Evolutionary conservation across 306 rosid species (phyloP).

Genomic region (Vicia faba): DNA sequence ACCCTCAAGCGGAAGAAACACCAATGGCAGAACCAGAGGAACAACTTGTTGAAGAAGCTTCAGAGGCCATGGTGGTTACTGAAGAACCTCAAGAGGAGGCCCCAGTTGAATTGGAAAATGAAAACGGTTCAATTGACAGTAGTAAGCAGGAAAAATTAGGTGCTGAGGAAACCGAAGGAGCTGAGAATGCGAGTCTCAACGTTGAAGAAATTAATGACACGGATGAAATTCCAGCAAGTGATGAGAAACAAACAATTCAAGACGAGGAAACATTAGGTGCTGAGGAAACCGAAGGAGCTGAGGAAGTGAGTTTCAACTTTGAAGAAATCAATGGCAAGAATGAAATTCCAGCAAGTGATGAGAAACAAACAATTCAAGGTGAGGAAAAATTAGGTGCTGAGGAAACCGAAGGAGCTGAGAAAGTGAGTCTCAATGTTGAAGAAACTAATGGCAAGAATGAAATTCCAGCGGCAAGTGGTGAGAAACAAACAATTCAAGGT

Average conservation of each 20-base stretch:
- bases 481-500: constrained; percentile 35
- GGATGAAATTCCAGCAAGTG: constrained; percentile 39
- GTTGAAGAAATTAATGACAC: constrained; percentile 42
- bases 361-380: constrained; percentile 35
- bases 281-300: constrained; percentile 45
- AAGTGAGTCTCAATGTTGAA: constrained; percentile 39
- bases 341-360: constrained; percentile 44
- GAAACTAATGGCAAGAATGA: constrained; percentile 42
- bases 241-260: constrained; percentile 9
- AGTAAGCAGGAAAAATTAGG: constrained; percentile 37
- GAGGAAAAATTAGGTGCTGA: constrained; percentile 36
- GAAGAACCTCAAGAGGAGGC: constrained; percentile 26
- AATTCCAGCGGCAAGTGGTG: constrained; percentile 38
- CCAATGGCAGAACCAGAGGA: not conserved
- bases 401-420: constrained; percentile 46
- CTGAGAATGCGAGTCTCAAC: constrained; percentile 37
- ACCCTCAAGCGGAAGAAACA: constrained; percentile 38
- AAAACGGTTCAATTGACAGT: constrained; percentile 42
- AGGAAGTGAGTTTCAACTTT: constrained; percentile 37
- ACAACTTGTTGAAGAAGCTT: not conserved
- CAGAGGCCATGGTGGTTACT: constrained; percentile 18
- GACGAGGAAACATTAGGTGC: constrained; percentile 22
- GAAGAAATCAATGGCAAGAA: constrained; percentile 41
- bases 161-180: constrained; percentile 45
- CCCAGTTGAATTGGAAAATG: constrained; percentile 36